phyloP scores from a whole-genome alignment of 805 yeast species.

The Candida fluviatilis region DNA sequence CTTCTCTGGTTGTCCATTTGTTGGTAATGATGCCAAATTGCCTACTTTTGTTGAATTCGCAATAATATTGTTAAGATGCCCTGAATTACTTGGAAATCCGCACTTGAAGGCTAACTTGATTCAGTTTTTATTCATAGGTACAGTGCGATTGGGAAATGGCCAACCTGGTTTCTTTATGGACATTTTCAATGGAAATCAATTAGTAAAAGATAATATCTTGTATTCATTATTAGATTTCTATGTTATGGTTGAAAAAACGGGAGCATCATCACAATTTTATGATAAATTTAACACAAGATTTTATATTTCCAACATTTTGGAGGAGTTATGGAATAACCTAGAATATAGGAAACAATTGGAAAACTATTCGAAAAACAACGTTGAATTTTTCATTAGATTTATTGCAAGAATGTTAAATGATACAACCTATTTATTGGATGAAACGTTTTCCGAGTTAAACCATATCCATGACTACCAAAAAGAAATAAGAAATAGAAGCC shows the following conservation, averaged over 20 bases:
- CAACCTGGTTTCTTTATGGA: constrained; percentile 72
- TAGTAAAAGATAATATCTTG: constrained; percentile 62
- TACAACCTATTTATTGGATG: constrained; percentile 87
- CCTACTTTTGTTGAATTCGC: constrained; percentile 64
- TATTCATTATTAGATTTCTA: constrained; percentile 86
- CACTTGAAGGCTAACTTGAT: constrained; percentile 84
- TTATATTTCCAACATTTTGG: constrained; percentile 77
- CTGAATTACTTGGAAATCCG: constrained; percentile 84
- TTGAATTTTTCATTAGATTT: constrained; percentile 84
- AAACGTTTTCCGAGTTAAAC: constrained; percentile 73
- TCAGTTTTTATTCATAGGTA: constrained; percentile 75
- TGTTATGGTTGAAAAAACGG: constrained; percentile 94
- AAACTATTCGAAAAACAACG: constrained; percentile 60
- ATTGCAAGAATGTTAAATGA: constrained; percentile 95
- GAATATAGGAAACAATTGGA: constrained; percentile 65
- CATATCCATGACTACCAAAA: constrained; percentile 73
- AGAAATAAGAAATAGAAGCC: constrained; percentile 52
- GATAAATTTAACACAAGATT: constrained; percentile 92
- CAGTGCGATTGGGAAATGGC: constrained; percentile 51
- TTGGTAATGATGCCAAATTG: constrained; percentile 48
- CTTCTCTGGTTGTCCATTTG: constrained; percentile 54
- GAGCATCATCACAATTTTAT: constrained; percentile 90
- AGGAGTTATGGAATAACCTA: constrained; percentile 76
- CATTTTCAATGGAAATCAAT: constrained; percentile 57
- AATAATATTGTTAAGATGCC: constrained; percentile 74